Conservation (phyloP, 164 flowering plant genomes). For the Tetracentron sinense region DNA sequence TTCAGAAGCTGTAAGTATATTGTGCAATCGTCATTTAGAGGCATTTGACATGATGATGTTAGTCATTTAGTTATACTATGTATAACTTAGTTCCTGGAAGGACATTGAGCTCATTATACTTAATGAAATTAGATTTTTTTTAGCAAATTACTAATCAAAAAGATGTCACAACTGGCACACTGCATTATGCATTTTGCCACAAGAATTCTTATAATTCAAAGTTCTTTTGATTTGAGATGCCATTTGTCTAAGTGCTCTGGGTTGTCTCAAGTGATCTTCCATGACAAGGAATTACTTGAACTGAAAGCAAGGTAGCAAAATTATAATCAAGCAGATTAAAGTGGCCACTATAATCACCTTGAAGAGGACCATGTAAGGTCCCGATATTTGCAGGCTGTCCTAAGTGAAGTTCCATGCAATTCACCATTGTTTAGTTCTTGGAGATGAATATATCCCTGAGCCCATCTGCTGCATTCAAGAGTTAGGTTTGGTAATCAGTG, state of each 20-base stretch:
- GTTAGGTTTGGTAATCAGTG: too few relatives aligned
- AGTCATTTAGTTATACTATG: not conserved
- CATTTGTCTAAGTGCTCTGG: not conserved
- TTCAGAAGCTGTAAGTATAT: slow-evolving; percentile 68
- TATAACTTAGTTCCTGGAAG: not conserved
- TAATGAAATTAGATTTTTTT: not conserved
- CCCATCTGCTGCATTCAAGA: too few relatives aligned
- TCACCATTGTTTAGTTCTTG: too few relatives aligned
- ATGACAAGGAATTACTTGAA: not conserved
- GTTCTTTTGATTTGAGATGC: not conserved
- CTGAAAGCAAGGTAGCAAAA: not conserved
- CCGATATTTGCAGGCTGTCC: too few relatives aligned
- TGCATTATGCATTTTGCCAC: too few relatives aligned
- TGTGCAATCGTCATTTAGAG: not conserved
- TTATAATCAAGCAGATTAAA: not conserved
- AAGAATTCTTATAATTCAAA: too few relatives aligned
- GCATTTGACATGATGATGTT: not conserved
- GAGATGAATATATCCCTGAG: too few relatives aligned
- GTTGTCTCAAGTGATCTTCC: not conserved
- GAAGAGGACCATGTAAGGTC: too few relatives aligned
- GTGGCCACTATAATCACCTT: too few relatives aligned
- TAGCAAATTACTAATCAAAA: not conserved
- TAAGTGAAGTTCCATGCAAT: too few relatives aligned
- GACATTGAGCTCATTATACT: not conserved
- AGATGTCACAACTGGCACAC: too few relatives aligned